Conservation (phyloP, 345 rosid genomes). For the Crucihimalaya himalaica region DNA sequence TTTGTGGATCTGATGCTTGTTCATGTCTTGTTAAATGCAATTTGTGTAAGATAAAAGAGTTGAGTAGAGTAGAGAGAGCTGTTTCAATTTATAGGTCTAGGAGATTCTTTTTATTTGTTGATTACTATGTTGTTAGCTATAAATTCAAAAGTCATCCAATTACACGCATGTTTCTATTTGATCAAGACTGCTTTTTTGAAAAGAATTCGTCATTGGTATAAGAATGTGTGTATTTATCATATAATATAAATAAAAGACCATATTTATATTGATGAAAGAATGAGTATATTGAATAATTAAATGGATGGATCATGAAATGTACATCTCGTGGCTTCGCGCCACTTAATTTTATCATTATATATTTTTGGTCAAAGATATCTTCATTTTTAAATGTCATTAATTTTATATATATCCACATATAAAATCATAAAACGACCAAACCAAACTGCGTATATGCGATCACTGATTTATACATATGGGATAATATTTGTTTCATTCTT, state of each 20-base stretch:
- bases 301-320: too few relatives aligned
- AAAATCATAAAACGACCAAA: too few relatives aligned
- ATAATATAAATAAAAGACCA: too few relatives aligned
- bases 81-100: background rate
- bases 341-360: background rate
- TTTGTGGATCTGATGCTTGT: constrained; percentile 87
- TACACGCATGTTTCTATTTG: background rate
- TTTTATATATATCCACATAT: too few relatives aligned
- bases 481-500: too few relatives aligned
- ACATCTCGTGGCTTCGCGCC: background rate
- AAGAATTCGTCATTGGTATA: too few relatives aligned
- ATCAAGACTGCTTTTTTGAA: too few relatives aligned
- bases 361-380: too few relatives aligned
- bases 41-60: constrained; percentile 48
- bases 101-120: constrained; percentile 22
- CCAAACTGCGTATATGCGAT: too few relatives aligned
- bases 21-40: constrained; percentile 73
- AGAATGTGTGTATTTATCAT: too few relatives aligned
- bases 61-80: background rate
- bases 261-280: background rate
- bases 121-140: background rate
- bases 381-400: too few relatives aligned
- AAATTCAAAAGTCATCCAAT: background rate
- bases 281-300: background rate
- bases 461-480: too few relatives aligned